Evolutionary conservation across 345 rosid species (phyloP), one percentile per base, ranked within the genome.

Genomic region (Atalantia buxifolia): DNA sequence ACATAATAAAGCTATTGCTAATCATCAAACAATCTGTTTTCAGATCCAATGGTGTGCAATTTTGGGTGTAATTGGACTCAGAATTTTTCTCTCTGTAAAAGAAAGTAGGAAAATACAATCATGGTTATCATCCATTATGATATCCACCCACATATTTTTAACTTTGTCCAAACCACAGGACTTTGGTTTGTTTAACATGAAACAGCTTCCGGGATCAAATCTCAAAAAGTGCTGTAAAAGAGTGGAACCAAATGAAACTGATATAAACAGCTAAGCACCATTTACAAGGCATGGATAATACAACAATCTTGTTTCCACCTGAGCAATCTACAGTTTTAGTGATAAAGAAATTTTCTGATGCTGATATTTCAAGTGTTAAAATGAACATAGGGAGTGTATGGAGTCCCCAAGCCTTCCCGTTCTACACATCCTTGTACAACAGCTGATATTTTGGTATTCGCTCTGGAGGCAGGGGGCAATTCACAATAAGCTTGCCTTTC

Each of bases 401-500:
- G 65, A 64, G 30, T 12, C 24, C 28, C 25, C 24, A 28, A 53
- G 64, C 66, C 21, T 21, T 71, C 7, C 7, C 56, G 1, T 45
- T 67, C 82, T 77, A 91, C 33, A 96, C 81, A 81, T 87, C 94
- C 83, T 89, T 91, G 86, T 89, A 96, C 57, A 96, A 75, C 69
- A 94, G 76, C 75, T 96, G 93, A 80, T 90, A 94, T 77, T 89
- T 91, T 10, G 98, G 95, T 82, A 94, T 88, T 71, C 93, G 83
- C 82, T 92, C 97, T 0, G 87, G 88, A 1, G 98, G 99, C 45
- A 96, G 72, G 0, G 98, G 97, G 66, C 97, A 94, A 57, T 73
- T 78, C 69, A 91, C 97, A 19, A 94, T 96, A 82, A 91, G 78
- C 90, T 96, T 94, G 76, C 98, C 97, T 81, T 92, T 96, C 99